Percentiles rank a stretch among this genome's conserved stretches.
Conservation (phyloP, 768 basidiomycete species). For the Suillus clintonianus region DNA sequence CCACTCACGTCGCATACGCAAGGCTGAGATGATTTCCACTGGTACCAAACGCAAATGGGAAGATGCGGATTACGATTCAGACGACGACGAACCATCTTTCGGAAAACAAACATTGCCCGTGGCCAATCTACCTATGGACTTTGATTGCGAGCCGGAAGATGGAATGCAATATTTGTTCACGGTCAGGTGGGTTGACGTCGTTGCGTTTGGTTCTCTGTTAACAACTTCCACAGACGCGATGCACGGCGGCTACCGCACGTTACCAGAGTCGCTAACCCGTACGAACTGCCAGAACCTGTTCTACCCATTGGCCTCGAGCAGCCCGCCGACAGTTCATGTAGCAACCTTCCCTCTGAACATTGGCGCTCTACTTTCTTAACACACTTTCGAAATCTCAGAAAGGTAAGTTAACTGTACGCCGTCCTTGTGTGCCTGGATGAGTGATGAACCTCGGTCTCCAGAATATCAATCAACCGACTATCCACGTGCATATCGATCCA, state of each 20-base stretch:
- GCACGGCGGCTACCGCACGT: slow-evolving; percentile 64
- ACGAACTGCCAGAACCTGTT: slow-evolving; percentile 40
- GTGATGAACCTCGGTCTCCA: slow-evolving; percentile 29
- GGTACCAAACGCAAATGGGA: slow-evolving; percentile 58
- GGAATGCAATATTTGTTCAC: slow-evolving; percentile 82
- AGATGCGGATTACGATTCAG: slow-evolving; percentile 45
- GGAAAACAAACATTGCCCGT: slow-evolving; percentile 80
- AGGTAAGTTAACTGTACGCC: slow-evolving; percentile 44
- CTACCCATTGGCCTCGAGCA: slow-evolving; percentile 13
- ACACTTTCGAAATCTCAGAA: slow-evolving; percentile 67
- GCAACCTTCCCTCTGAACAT: slow-evolving; percentile 57
- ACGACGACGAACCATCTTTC: slow-evolving; percentile 60
- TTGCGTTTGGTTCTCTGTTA: slow-evolving; percentile 10
- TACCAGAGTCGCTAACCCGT: slow-evolving; percentile 71
- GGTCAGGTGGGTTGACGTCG: slow-evolving; percentile 56
- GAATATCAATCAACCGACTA: slow-evolving; percentile 70
- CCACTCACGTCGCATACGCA: not conserved
- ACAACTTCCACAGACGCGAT: slow-evolving; percentile 56
- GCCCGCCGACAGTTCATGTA: slow-evolving; percentile 27
- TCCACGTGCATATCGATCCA: slow-evolving; percentile 24
- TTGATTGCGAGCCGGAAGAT: slow-evolving; percentile 63
- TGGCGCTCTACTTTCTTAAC: slow-evolving; percentile 63
- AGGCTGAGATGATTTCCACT: slow-evolving; percentile 13
- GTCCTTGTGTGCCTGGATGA: not conserved
- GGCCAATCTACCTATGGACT: slow-evolving; percentile 74